These are phyloP conservation scores for Eragrostis nindensis DNA, from an alignment of 176 grass and related monocot genomes.

Conservation along the genomic window DNA sequence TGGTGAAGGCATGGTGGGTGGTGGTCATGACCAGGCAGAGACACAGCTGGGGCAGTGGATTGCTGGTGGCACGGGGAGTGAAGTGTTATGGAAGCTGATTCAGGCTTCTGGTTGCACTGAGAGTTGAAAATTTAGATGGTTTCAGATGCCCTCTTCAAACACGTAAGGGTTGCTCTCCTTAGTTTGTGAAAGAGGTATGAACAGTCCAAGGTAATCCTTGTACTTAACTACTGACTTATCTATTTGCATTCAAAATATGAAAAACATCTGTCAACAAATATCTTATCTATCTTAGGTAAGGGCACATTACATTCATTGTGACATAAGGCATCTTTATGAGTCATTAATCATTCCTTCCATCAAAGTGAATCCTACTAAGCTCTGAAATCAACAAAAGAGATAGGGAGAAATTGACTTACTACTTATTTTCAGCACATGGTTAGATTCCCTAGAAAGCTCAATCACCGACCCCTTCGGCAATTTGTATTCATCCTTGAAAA, in stretches of 20 bases:
- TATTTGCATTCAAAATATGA: neutral
- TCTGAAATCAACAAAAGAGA: neutral
- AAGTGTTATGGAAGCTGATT: neutral
- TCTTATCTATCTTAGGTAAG: neutral
- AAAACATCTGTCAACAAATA: constrained; percentile 8
- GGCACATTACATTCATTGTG: constrained; percentile 3
- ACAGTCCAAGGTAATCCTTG: neutral
- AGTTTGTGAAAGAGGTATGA: neutral
- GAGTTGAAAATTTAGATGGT: neutral
- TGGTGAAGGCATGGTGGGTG: neutral
- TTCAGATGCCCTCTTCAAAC: neutral
- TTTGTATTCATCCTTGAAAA: constrained; percentile 96
- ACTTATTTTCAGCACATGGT: constrained; percentile 79
- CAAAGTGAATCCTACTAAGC: neutral
- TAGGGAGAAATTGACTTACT: constrained; percentile 58
- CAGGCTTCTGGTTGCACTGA: neutral
- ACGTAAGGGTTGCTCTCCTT: neutral
- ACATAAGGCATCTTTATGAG: neutral
- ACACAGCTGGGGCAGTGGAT: neutral
- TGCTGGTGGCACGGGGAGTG: no score
- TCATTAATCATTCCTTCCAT: neutral
- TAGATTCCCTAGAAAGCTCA: constrained; percentile 89
- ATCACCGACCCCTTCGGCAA: constrained; percentile 82
- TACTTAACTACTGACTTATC: neutral
- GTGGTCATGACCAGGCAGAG: neutral